These are phyloP conservation scores for Salvia rosmarinus DNA, from an alignment of 257 asterid genomes.

Conservation along the genomic window DNA sequence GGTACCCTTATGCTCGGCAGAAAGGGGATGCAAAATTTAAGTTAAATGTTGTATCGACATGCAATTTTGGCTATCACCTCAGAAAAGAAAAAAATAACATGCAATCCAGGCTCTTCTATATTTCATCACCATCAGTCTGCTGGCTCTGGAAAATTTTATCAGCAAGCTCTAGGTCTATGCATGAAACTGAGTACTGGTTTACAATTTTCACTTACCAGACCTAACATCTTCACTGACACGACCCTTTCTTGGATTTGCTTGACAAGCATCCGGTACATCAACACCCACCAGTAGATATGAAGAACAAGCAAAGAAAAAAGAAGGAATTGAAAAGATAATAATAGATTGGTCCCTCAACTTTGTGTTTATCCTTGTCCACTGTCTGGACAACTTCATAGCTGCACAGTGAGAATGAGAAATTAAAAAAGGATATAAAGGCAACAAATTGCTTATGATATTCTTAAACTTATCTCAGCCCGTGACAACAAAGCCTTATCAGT, in stretches of 20 bases:
- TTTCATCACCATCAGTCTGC: conserved; percentile 6
- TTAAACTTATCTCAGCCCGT: too few relatives aligned
- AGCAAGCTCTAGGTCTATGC: conserved; percentile 5
- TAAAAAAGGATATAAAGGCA: neutral
- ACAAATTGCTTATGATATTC: neutral
- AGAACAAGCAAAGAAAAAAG: conserved; percentile 88
- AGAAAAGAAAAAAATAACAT: too few relatives aligned
- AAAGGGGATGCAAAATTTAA: neutral
- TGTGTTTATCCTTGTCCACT: conserved; percentile 79
- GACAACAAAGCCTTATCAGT: too few relatives aligned
- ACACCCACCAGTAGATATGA: conserved; percentile 96
- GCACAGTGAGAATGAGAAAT: conserved; percentile 34
- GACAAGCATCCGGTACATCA: conserved; percentile 95
- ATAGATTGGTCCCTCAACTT: conserved; percentile 74
- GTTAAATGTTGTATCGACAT: neutral
- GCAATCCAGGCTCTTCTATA: neutral
- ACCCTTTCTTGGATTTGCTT: conserved; percentile 86
- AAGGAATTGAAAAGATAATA: conserved; percentile 91
- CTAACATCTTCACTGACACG: conserved; percentile 86
- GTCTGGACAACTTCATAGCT: conserved; percentile 81
- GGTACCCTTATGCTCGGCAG: neutral
- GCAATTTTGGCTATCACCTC: neutral
- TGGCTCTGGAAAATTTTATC: neutral
- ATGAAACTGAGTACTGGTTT: neutral
- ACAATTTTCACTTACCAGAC: conserved; percentile 67